A percentile compares a stretch with the other conserved stretches of the same genome.
Evolutionary conservation across 169 alveolate species (phyloP).

Genomic region (Eimeria acervulina): DNA sequence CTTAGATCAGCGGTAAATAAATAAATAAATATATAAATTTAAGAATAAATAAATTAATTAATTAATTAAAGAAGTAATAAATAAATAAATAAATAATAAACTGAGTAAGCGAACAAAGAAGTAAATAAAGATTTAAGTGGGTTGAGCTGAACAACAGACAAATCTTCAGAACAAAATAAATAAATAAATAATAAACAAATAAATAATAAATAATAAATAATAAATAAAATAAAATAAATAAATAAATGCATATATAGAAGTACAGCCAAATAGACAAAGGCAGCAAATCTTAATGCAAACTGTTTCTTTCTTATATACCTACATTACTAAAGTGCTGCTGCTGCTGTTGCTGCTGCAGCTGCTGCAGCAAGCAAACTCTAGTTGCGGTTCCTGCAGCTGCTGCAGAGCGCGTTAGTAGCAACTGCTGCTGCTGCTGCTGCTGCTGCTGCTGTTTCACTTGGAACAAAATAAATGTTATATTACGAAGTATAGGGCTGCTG

Average conservation of each 20-base stretch:
- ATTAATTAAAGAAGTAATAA: too few relatives aligned
- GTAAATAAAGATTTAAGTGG: too few relatives aligned
- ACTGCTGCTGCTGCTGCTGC: constrained; percentile 52
- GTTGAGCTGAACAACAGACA: too few relatives aligned
- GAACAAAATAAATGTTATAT: not conserved
- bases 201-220: not conserved
- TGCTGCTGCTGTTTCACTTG: not conserved
- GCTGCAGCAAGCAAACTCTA: not conserved
- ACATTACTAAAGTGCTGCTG: not conserved
- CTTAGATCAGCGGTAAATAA: too few relatives aligned
- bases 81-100: too few relatives aligned
- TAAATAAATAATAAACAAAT: not conserved
- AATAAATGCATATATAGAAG: not conserved
- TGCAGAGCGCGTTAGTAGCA: constrained; percentile 14
- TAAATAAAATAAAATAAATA: not conserved
- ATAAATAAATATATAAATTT: too few relatives aligned
- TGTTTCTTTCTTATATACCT: too few relatives aligned
- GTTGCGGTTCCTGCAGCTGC: constrained; percentile 3
- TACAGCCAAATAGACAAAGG: too few relatives aligned
- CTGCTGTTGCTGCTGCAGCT: constrained; percentile 48
- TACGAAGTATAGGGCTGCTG: constrained; percentile 31
- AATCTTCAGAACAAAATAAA: not conserved
- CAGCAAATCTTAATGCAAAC: too few relatives aligned
- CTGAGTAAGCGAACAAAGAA: too few relatives aligned
- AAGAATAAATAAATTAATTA: too few relatives aligned